Evolutionary conservation across 495 filamentous ascomycete species (phyloP), one percentile per base, ranked within the genome.

Genomic region (Niebla homalea): DNA sequence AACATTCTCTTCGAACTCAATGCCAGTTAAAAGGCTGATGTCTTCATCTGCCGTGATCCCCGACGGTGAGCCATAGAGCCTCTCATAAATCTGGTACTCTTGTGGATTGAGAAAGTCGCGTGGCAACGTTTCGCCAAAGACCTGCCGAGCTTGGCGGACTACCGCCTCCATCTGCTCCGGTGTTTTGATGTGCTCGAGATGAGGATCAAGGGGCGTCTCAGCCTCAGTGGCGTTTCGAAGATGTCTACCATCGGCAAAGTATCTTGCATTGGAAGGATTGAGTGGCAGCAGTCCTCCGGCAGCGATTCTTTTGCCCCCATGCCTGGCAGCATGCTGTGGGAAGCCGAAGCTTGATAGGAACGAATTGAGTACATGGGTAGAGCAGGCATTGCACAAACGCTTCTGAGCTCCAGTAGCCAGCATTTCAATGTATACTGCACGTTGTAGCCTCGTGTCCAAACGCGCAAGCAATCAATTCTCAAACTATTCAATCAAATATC

Each of bases 51-150:
- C 63, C 6, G 77, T 78, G 37, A 74, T 74, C 44, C 70, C 70
- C 54, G 73, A 61, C 21, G 74, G 87, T 54, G 68, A 73, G 1
- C 90, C 92, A 65, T 89, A 97, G 10, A 94, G 66, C 50, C 87
- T 74, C 50, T 82, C 79, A 60, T 94, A 97, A 2, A 94, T 59
- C 37, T 67, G 65, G 41, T 84, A 80, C 60, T 94, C 89, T 25
- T 80, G 72, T 4, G 72, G 70, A 15, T 76, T 74, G 40, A 98
- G 62, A 49, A 83, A 75, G 15, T 75, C 81, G n/a, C 80, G 73
- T 0, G 92, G 92, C 10, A 96, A 65, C 1, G 71, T 78, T 55
- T 92, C 78, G 38, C 89, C 85, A 63, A 86, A 94, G 11, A 74
- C 70, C 54, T 84, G 78, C 56, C 83, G 74, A 19, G 89, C 81